Evolutionary conservation across 768 basidiomycete species (phyloP), one percentile per base, ranked within the genome.

Genomic region (Amanita brunnescens): DNA sequence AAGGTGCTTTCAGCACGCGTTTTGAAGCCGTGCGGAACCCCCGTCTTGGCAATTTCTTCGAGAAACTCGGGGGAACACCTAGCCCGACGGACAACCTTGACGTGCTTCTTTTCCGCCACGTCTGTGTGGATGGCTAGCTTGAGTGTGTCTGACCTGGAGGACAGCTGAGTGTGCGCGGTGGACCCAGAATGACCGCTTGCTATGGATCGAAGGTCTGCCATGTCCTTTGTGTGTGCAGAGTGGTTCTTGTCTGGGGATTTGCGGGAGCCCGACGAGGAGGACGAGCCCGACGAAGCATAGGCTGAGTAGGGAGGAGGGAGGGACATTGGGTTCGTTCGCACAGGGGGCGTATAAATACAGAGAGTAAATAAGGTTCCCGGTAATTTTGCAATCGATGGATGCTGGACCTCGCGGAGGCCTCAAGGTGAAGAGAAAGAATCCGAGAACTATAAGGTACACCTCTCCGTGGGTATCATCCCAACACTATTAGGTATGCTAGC

Each of bases 61-160:
- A 77, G 55, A 54, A 73, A 77, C 56, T 74, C 76, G 14, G 74
- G 71, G 8, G 68, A 56, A 54, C 75, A 77, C 49, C 65, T 63
- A 18, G 69, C 70, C 35, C 70, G 71, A 46, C 73, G 71, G 33
- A 32, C 16, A 3, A 38, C 26, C 39, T 50, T 50, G 26, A 29
- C 26, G 39, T 9, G 4, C 6, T 38, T 3, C 0, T 26, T 14
- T 24, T 33, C 23, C 9, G 2, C 29, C 6, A 37, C 6, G 16
- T 30, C 41, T 14, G 37, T 32, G 10, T 13, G 37, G 30, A 51
- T 51, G 30, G 50, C 41, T 2, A 44, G 6, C 33, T 44, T 51
- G 42, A 51, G 50, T 8, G 50, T 51, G 41, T 44, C 23, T 7
- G 50, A 51, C 30, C 50, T 41, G n/a, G 50, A 39, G n/a, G 16